Evolutionary conservation across 2,329 filamentous ascomycete genomes (phyloP).

Genomic region (Stachybotrys chlorohalonatus): DNA sequence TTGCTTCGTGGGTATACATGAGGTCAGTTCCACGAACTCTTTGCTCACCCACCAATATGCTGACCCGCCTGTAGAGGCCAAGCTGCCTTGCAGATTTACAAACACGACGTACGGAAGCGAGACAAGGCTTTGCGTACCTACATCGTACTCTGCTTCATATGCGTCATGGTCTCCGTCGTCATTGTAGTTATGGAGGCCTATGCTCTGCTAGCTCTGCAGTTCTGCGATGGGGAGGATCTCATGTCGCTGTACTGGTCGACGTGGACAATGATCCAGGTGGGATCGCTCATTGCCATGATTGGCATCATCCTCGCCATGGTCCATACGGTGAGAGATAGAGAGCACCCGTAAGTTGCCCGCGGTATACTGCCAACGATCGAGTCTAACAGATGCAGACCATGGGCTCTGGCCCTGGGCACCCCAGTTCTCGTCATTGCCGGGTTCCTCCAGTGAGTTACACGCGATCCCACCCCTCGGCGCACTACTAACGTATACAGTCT

Average conservation of each 20-base stretch:
- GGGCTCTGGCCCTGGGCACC: constrained; percentile 51
- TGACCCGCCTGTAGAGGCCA: constrained; percentile 18
- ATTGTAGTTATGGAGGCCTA: constrained; percentile 47
- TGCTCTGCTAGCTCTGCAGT: constrained; percentile 43
- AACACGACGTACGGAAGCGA: constrained; percentile 19
- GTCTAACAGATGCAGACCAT: constrained; percentile 28
- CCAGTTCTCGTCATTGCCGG: constrained; percentile 51
- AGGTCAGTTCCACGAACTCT: constrained; percentile 18
- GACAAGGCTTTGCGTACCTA: constrained; percentile 28
- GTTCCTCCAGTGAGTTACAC: constrained; percentile 25
- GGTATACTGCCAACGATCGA: not conserved
- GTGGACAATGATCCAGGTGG: constrained; percentile 51
- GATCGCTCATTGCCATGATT: constrained; percentile 47
- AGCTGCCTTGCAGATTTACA: constrained; percentile 25
- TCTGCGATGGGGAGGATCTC: constrained; percentile 51
- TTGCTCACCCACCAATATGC: constrained; percentile 1
- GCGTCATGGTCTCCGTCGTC: constrained; percentile 33
- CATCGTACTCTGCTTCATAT: constrained; percentile 32
- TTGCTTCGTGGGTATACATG: constrained; percentile 31
- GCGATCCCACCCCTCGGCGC: no score
- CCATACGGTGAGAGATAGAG: constrained; percentile 37
- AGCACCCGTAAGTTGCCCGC: constrained; percentile 36
- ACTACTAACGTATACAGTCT: constrained; percentile 12
- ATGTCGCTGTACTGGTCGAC: constrained; percentile 53
- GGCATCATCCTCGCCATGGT: constrained; percentile 46